Evolutionary conservation across 805 yeast species (phyloP).

Genomic region (Saturnispora silvae): DNA sequence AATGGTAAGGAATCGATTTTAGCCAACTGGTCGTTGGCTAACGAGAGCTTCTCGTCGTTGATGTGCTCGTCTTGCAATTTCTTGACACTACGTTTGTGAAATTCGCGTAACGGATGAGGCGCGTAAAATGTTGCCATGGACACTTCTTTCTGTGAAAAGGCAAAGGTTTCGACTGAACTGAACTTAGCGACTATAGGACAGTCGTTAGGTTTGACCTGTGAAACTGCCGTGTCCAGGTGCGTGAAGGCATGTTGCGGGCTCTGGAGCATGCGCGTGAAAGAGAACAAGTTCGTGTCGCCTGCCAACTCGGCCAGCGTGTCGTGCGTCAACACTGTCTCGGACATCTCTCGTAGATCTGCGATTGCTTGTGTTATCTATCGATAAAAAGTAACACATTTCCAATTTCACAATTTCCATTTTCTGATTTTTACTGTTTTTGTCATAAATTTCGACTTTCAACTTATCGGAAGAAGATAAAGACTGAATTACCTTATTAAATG

Average conservation of each 20-base stretch:
- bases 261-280: conserved; percentile 11
- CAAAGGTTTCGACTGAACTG: conserved; percentile 30
- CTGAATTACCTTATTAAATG: no score
- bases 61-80: conserved; percentile 11
- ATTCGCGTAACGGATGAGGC: conserved; percentile 39
- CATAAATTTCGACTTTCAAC: no score
- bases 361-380: no score
- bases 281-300: not conserved
- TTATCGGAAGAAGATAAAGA: no score
- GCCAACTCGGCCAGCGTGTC: conserved; percentile 2
- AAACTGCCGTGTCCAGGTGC: conserved; percentile 32
- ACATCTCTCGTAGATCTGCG: not conserved
- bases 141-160: conserved; percentile 25
- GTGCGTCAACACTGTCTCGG: conserved; percentile 1
- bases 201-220: conserved; percentile 40
- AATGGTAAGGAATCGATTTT: conserved; percentile 45
- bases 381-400: not conserved
- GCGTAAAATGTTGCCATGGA: conserved; percentile 34
- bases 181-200: conserved; percentile 44
- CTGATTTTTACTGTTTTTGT: no score
- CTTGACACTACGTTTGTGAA: conserved; percentile 21
- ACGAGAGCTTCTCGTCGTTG: conserved; percentile 1
- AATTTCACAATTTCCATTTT: not conserved
- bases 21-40: conserved; percentile 17
- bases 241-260: conserved; percentile 1